Base-by-base conservation (phyloP, 2,329 filamentous ascomycete species). In the Torrubiella hemipterigena region DNA sequence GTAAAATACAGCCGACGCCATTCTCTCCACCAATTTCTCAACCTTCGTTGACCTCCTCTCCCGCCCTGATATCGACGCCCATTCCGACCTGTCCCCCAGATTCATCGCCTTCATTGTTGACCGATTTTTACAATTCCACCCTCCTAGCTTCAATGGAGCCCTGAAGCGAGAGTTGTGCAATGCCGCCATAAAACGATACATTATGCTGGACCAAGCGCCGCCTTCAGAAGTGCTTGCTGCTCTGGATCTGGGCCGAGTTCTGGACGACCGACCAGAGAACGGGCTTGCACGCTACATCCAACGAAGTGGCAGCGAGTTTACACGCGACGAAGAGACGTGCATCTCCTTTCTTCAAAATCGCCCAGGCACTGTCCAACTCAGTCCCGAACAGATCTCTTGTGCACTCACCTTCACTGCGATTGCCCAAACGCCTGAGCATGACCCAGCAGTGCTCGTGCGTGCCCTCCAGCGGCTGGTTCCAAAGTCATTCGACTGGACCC, bases 81-180 rank as follows among this genome's bases (percentile, higher is more conserved):
- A 81, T 45, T 69, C 77, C 41, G 77, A 82, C 38, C 55, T 87
- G 32, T 67, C 64, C 9, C 65, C 78, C 18, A 59, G 72, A 25
- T 85, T 91, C 49, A 68, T 95, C 37, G 81, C 82, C 29, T 63
- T 78, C 36, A 78, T 93, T 36, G 66, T 95, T 54, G 84, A 94
- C 53, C 81, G 84, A 43, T 81, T 93, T 45, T 77, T 93, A 33
- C 78, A 91, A 54, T 78, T 87, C 44, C 85, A 87, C 31, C 85
- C 86, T 18, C 82, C 81, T 17, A 85, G 80, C 52, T 93, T 93
- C 61, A 83, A 81, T 46, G 75, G 85, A 33, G 69, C 77, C 32
- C 77, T 73, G 35, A 76, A 81, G 48, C 66, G 77, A 40, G 81
- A 86, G 47, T 67, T 82, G 11, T 67, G 69, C 35, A 67, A 73